Base-by-base conservation (phyloP, 2,329 filamentous ascomycete genomes). In the Tolypocladium nubicola region DNA sequence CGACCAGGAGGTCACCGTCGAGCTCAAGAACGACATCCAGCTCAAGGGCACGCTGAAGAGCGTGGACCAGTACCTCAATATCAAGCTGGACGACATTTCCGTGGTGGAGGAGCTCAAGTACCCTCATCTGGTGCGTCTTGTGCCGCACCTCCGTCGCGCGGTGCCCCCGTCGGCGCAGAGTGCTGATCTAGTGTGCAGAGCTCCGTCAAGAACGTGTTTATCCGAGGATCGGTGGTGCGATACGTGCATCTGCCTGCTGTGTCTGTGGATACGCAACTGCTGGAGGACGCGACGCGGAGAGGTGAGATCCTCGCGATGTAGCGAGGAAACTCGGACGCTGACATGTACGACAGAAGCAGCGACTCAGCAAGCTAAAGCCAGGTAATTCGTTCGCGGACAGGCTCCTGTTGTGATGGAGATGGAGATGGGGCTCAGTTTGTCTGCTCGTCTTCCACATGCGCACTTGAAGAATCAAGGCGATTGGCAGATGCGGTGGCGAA, bases 21-120 rank as follows among this genome's bases (percentile, higher is more conserved):
- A 99, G 79, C 89, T 99, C 73, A 99, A 99, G 78, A 99, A 99
- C 74, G 94, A 99, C 76, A 96, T 99, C 66, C 91, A 92, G 71
- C 95, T 99, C 72, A 89, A 90, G 67, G 94, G 94, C 64, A 95
- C 87, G 40, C 81, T 99, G 64, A 99, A 97, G 80, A 95, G 89
- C 69, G 93, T 99, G 64, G 94, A 99, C 72, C 94, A 97, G 78
- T 99, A 96, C 76, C 84, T 99, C 69, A 99, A 99, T 77, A 97
- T 99, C 77, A 97, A 97, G 79, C 84, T 99, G 54, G 94, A 99
- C 69, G 90, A 97, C 69, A 95, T 97, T 60, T 82, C 86, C 61
- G 93, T 97, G 38, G 82, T 96, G 33, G 92, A 99, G 64, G 90
- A 97, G 76, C 77, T 94, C 69, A 91, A 92, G 74, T 97, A 97